Evolutionary conservation across 495 filamentous ascomycete species (phyloP).

Genomic region (Xylaria curta): DNA sequence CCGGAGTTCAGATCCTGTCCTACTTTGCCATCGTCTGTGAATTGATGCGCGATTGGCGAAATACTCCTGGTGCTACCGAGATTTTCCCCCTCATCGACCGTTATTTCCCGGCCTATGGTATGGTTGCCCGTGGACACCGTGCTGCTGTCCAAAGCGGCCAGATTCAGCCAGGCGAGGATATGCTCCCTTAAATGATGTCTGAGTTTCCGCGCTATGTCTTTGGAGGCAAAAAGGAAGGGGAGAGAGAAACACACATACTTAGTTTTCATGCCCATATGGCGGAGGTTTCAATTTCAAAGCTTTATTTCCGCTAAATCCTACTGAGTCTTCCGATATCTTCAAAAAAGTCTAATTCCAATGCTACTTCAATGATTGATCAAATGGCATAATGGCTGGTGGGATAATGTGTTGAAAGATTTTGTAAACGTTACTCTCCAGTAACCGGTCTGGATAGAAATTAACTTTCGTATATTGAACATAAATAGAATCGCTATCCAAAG

Average conservation of each 20-base stretch:
- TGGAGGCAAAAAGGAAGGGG: neutral
- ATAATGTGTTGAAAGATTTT: neutral
- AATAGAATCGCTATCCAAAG: no score
- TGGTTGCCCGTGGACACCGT: conserved; percentile 52
- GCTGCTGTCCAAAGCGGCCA: conserved; percentile 52
- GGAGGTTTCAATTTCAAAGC: neutral
- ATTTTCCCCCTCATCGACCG: conserved; percentile 71
- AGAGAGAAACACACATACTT: neutral
- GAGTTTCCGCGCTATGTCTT: neutral
- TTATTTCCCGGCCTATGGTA: conserved; percentile 54
- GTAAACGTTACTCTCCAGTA: neutral
- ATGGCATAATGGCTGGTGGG: neutral
- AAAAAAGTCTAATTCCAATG: neutral
- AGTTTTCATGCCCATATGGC: neutral
- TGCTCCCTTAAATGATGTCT: conserved; percentile 30
- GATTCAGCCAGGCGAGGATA: conserved; percentile 54
- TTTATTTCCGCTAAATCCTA: neutral
- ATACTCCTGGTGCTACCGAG: conserved; percentile 66
- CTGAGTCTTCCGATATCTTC: neutral
- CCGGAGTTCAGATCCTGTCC: conserved; percentile 70
- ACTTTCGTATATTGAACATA: no score
- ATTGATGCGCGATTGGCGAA: conserved; percentile 81
- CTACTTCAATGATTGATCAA: neutral
- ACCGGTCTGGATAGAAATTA: neutral
- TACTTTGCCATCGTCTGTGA: conserved; percentile 73